Conservation (phyloP, 306 rosid genomes). For the Casuarina cunninghamiana region DNA sequence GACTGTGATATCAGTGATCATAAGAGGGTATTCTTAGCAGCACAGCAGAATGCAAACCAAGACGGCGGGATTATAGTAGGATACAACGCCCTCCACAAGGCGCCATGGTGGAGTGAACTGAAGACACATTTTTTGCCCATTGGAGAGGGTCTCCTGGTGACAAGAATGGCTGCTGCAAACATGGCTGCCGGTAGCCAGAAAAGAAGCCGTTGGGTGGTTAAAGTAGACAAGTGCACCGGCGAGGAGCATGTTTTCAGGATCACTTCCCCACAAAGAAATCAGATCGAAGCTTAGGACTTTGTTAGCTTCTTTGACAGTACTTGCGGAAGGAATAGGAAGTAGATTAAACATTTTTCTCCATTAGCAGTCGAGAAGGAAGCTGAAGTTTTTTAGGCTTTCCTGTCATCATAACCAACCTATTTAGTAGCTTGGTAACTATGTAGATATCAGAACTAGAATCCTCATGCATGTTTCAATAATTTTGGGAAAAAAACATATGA, state of each 20-base stretch:
- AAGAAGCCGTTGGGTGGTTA: conserved; percentile 48
- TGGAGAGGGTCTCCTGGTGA: conserved; percentile 54
- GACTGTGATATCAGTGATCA: conserved; percentile 45
- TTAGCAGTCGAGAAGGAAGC: background rate
- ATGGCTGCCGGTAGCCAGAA: conserved; percentile 11
- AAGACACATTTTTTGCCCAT: conserved; percentile 50
- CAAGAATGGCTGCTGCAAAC: conserved; percentile 19
- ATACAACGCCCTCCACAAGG: conserved; percentile 41
- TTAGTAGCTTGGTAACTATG: no score
- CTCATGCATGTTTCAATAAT: no score
- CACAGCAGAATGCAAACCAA: conserved; percentile 32
- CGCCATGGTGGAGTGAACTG: conserved; percentile 33
- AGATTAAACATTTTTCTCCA: no score
- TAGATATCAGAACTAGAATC: no score
- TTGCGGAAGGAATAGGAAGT: no score
- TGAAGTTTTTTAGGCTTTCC: background rate
- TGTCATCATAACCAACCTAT: no score
- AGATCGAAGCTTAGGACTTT: conserved; percentile 25
- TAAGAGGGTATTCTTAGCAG: conserved; percentile 41
- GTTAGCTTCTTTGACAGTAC: no score
- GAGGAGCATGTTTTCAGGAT: conserved; percentile 59
- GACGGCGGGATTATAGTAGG: conserved; percentile 47
- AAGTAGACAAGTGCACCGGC: conserved; percentile 47
- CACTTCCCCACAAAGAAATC: conserved; percentile 27
- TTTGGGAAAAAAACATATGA: no score